Evolutionary conservation across 352 stramenopile species (phyloP), one percentile per base, ranked within the genome.

Genomic region (Plasmopara halstedii): DNA sequence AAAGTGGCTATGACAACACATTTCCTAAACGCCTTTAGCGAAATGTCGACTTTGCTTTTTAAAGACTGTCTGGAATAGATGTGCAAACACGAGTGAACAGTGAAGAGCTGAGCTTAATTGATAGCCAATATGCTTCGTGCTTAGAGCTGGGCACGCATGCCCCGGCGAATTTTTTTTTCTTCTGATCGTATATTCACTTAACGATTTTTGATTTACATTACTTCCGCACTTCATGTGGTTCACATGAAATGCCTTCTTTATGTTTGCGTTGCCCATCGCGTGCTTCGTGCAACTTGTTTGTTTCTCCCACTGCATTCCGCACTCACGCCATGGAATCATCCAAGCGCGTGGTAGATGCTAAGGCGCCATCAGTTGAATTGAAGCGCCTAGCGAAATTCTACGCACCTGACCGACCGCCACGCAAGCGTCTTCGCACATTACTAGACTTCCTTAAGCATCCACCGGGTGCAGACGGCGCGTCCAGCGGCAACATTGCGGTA

Each of bases 381-480:
- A 90, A 91, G 70, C 80, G 81, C 8, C 71, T 94, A 26, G 73
- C 73, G 46, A 90, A 90, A 62, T 94, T 94, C 73, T 94, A 82
- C 50, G 73, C 78, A 18, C 54, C 79, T 26, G 83, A 92, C 54
- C 76, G 82, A 0, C 78, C 81, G 20, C 80, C 80, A 20, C 80
- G 83, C 43, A 94, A 94, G 67, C 80, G 83, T 6, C 61, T 94
- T 51, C 76, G 74, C 46, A 91, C 74, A 29, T 52, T 90, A 42
- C 58, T 94, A 44, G 83, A 94, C 49, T 94, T 88, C 56, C 65
- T 94, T 22, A 88, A 88, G 64, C 74, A 67, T 18, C 56, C 70
- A 0, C 45, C 69, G 0, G 56, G 64, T 8, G 31, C 46, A 2
- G 64, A 67, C 11, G 50, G 17, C 19, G 56, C 46, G 0, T 58